Base-by-base conservation (phyloP, 1,139 yeast genomes). In the Geotrichum reessii region DNA sequence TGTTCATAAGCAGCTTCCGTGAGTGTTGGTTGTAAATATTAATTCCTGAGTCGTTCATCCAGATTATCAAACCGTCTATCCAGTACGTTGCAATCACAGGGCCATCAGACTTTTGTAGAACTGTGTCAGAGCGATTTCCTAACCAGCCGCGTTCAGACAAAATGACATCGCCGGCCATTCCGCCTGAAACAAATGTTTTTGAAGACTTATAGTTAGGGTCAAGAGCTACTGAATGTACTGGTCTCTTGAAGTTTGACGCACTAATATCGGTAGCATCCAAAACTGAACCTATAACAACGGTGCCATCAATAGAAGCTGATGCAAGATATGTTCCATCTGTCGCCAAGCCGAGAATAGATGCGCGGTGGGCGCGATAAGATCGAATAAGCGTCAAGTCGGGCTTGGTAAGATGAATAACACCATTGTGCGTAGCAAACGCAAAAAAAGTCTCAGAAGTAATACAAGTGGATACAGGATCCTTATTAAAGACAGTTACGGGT, bases 291-390 rank as follows among this genome's bases (percentile, higher is more conserved):
- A 92, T 81, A 0, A 89, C 91, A 0, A 92, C 87, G 0, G 96
- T 87, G 0, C 99, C 98, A 69, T 93, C 98, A 78, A 92, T 86
- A 0, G 97, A 90, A 0, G 92, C 96, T 0, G 95, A 85, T 0
- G 92, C 95, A 64, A 92, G 82, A 66, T 79, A 84, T 12, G 73
- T 72, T 0, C 95, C 95, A 67, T 90, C 96, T 0, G 87, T 81
- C 59, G 85, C 82, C 9, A 70, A 61, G 2, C 90, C 82, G 49
- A 92, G 74, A 1, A 93, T 82, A 0, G 97, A 89, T 0, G 98
- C 93, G 53, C 89, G 77, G 66, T 95, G 97, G 0, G 95, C 93
- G 65, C 89, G 82, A 63, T 88, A 80, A 0, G 96, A 85, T 47
- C 95, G 77, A 1, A 90, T 74, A 0, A 84, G 71, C 12, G 57